Evolutionary conservation across 2,329 filamentous ascomycete species (phyloP).

Genomic region (Aspergillus pseudoglaucus): DNA sequence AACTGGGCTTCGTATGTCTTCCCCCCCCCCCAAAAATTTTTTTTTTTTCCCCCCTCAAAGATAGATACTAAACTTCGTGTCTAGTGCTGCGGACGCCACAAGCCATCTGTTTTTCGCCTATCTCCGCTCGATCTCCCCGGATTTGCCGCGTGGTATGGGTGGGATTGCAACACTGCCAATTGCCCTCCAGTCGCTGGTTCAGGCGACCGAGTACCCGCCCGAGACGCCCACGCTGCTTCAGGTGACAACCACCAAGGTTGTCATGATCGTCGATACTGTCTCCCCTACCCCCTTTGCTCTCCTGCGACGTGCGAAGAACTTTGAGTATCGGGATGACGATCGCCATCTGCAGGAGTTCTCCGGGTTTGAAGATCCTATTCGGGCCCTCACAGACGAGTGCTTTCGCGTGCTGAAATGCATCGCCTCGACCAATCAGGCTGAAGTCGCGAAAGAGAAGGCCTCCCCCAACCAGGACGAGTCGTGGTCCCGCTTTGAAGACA

Average conservation of each 20-base stretch:
- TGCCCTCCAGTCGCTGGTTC: constrained; percentile 81
- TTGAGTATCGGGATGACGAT: constrained; percentile 89
- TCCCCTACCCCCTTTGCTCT: constrained; percentile 92
- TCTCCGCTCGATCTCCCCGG: constrained; percentile 80
- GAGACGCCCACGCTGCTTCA: constrained; percentile 69
- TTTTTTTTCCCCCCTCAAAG: constrained; percentile 30
- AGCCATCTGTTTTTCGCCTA: constrained; percentile 98
- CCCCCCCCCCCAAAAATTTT: background rate
- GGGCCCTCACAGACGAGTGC: constrained; percentile 88
- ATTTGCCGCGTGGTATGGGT: constrained; percentile 59
- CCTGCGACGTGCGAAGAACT: constrained; percentile 83
- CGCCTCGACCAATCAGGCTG: constrained; percentile 80
- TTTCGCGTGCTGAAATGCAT: constrained; percentile 83
- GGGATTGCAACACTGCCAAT: constrained; percentile 82
- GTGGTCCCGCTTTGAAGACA: constrained; percentile 94
- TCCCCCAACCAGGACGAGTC: constrained; percentile 75
- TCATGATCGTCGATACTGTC: constrained; percentile 94
- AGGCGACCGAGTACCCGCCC: constrained; percentile 92
- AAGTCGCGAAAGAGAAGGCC: constrained; percentile 64
- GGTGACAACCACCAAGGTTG: constrained; percentile 75
- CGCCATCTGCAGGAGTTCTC: constrained; percentile 77
- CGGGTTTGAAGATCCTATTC: constrained; percentile 80
- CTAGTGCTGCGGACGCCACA: constrained; percentile 84
- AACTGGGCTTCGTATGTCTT: constrained; percentile 67
- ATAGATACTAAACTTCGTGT: constrained; percentile 4